Base-by-base conservation (phyloP, 208 protist species). In the Leishmania tarentolae region DNA sequence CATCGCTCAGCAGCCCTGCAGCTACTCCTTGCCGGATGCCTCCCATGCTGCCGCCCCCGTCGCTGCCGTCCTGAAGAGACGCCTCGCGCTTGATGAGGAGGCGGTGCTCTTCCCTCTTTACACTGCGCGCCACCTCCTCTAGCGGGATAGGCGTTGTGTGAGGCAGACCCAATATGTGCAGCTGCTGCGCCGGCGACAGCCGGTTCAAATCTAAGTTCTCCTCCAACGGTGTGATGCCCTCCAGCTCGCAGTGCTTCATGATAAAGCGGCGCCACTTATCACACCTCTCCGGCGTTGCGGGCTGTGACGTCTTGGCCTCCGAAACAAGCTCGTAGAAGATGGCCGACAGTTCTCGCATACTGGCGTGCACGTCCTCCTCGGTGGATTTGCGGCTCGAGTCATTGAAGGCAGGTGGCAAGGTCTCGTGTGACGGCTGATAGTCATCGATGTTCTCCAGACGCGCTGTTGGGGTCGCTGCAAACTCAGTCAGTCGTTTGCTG, bases 281-380 rank as follows among this genome's bases (percentile, higher is more conserved):
- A 71, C 93, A 95, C 4, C 94, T 86, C 76, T 96, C 92, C 61
- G 83, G 82, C 11, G 94, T 98, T 4, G 91, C 83, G 7, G 92
- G 92, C 69, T 85, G 73, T 63, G 92, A 95, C 37, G 87, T 87
- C 81, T 96, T 96, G 44, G 94, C 94, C 88, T 96, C 93, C 5
- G 90, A 80, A 1, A 98, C 91, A 52, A 98, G 91, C 76, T 95
- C 92, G 79, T 96, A 98, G 79, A 96, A 98, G 57, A 94, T 83
- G 44, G 90, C 78, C 31, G 94, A 92, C 15, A 98, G 84, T 65
- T 93, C 84, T 7, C 94, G 91, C 87, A 95, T 92, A n/a, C 83
- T 87, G 0, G 86, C 92, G 76, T 90, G 81, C 37, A 94, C 72
- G 78, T 95, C 92, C n/a, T 91, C 89, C 83, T 94, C 87, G 40